A percentile compares a stretch with the other conserved stretches of the same genome.
phyloP scores from a whole-genome alignment of 1,284 basidiomycete species.

The Ustilago cynodontis region DNA sequence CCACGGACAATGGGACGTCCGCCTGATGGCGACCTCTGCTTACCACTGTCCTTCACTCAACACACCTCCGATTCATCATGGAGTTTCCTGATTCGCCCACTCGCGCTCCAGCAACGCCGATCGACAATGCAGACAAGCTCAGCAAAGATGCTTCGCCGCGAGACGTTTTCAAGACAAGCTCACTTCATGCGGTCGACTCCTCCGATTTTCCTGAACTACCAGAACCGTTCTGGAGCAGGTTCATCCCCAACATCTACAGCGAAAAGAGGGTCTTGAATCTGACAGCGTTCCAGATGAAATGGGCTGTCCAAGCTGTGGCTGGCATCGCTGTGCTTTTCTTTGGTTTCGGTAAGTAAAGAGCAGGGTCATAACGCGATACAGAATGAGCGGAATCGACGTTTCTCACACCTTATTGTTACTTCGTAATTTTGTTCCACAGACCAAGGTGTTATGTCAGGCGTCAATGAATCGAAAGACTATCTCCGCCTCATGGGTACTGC shows the following conservation, averaged over 20 bases:
- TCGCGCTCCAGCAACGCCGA: slow-evolving; percentile 15
- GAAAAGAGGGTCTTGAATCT: slow-evolving; percentile 36
- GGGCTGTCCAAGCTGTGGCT: slow-evolving; percentile 36
- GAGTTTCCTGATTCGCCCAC: slow-evolving; percentile 27
- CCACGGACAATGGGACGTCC: no score
- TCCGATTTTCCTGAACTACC: slow-evolving; percentile 27
- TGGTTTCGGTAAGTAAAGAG: slow-evolving; percentile 28
- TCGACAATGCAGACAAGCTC: slow-evolving; percentile 20
- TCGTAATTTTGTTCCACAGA: background rate
- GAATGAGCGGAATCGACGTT: no score
- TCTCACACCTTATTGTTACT: background rate
- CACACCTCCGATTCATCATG: slow-evolving; percentile 4
- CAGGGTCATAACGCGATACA: no score
- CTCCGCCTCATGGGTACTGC: slow-evolving; percentile 34
- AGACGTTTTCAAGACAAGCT: slow-evolving; percentile 15
- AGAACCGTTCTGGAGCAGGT: slow-evolving; percentile 36
- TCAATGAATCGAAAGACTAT: slow-evolving; percentile 39
- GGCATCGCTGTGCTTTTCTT: slow-evolving; percentile 38
- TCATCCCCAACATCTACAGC: slow-evolving; percentile 21
- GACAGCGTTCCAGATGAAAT: slow-evolving; percentile 35
- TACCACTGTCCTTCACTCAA: background rate
- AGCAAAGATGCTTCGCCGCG: slow-evolving; percentile 6
- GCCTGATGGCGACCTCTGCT: no score
- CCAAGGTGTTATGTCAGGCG: slow-evolving; percentile 37
- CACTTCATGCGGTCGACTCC: slow-evolving; percentile 7